Evolutionary conservation across 2,329 filamentous ascomycete genomes (phyloP), one percentile per base, ranked within the genome.

Genomic region (Cordyceps cateniannulata): DNA sequence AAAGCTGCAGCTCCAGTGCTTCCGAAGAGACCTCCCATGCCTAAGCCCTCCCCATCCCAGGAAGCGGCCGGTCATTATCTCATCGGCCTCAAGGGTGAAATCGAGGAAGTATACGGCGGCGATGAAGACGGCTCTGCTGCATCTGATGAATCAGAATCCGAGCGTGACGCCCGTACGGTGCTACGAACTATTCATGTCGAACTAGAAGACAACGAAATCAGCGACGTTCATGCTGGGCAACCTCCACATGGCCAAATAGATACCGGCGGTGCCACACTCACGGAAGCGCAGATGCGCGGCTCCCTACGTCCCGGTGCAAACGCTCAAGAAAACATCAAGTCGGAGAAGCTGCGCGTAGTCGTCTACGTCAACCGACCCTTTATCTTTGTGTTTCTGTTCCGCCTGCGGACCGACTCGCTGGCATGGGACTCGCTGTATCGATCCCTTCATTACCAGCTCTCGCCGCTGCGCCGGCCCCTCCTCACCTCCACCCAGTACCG

Each of bases 321-420:
- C 56, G 70, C 70, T 2, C 82, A 82, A 65, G 81, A 84, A 64
- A 73, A 76, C 61, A 83, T 81, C 69, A 83, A 82, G 67, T 75
- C 77, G 2, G 77, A 79, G 62, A 84, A 81, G 66, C 72, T 92
- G 47, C 83, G 87, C 1, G 86, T 90, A 1, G 81, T 92, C 7
- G 82, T 92, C 54, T 93, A 92, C 69, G 82, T 87, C 50, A 85
- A 86, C 70, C 83, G 81, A 25, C 90, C 90, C 0, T 93, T 93
- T 72, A 82, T 93, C 52, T 93, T 90, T 70, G 83, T 87, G 1
- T 87, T 95, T 63, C 76, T 95, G 4, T 93, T 93, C 71, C 68
- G 70, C 12, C 69, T 76, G 16, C 78, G 79, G 51, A 87, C 87
- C 7, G 79, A 83, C 59, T 82, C 84, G 1, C 72, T 87, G 2